A percentile compares a stretch with the other conserved stretches of the same genome.
Conservation (phyloP, 371 early-diverging fungal species). For the Mortierella sp. region DNA sequence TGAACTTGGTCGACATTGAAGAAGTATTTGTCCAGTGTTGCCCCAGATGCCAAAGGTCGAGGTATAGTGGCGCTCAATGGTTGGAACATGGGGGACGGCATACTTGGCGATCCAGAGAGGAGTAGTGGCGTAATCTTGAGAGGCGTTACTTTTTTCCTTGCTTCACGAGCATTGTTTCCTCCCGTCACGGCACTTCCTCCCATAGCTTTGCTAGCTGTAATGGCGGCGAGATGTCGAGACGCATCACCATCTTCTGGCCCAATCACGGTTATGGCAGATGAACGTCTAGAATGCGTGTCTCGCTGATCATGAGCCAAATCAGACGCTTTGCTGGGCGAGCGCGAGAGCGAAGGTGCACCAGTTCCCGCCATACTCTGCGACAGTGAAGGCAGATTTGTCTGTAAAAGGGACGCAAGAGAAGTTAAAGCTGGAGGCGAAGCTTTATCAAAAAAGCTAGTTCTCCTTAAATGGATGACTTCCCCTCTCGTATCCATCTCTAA, state of each 20-base stretch:
- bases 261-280: conserved; percentile 1
- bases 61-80: conserved; percentile 37
- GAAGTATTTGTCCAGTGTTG: conserved; percentile 53
- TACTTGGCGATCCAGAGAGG: conserved; percentile 22
- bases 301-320: conserved; percentile 4
- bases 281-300: conserved; percentile 1
- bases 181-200: neutral
- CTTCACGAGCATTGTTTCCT: conserved; percentile 5
- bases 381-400: conserved; percentile 14
- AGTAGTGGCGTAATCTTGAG: conserved; percentile 38
- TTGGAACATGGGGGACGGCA: conserved; percentile 43
- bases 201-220: neutral
- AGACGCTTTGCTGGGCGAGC: conserved; percentile 21
- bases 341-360: conserved; percentile 12
- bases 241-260: conserved; percentile 9
- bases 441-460: conserved; percentile 38
- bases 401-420: conserved; percentile 20
- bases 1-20: conserved; percentile 59
- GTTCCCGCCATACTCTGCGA: conserved; percentile 8
- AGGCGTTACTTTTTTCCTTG: conserved; percentile 19
- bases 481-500: conserved; percentile 24
- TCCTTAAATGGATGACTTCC: conserved; percentile 38
- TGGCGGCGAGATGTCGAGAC: conserved; percentile 9
- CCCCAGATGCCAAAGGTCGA: conserved; percentile 4
- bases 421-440: conserved; percentile 24